Percentiles rank a stretch among this genome's conserved stretches.
These are phyloP conservation scores for Saccharomyces hybrid DNA, from an alignment of 1,139 yeast genomes.

Conservation along the genomic window DNA sequence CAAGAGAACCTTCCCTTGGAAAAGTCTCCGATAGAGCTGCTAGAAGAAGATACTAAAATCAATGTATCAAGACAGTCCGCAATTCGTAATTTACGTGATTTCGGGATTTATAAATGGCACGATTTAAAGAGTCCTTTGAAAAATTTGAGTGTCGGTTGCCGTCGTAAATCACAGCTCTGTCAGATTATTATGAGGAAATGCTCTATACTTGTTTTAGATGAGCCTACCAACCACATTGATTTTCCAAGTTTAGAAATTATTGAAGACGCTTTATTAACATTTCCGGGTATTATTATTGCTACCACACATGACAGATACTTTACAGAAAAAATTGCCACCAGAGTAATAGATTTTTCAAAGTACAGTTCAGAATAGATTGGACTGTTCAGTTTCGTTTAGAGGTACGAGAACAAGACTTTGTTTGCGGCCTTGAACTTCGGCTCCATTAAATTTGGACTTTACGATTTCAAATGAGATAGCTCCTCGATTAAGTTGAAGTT, in stretches of 20 bases:
- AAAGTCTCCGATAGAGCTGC: slow-evolving; percentile 11
- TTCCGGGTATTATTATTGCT: slow-evolving; percentile 15
- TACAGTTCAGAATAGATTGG: slow-evolving; percentile 6
- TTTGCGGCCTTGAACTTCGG: no score
- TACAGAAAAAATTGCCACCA: slow-evolving; percentile 13
- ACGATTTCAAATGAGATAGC: no score
- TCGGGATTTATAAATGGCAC: slow-evolving; percentile 14
- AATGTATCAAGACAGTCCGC: slow-evolving; percentile 12
- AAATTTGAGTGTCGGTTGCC: slow-evolving; percentile 13
- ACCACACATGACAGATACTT: slow-evolving; percentile 15
- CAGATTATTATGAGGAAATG: slow-evolving; percentile 14
- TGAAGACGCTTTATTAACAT: slow-evolving; percentile 11
- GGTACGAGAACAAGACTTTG: no score
- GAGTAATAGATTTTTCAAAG: slow-evolving; percentile 10
- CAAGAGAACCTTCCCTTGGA: slow-evolving; percentile 14
- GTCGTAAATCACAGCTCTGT: slow-evolving; percentile 15
- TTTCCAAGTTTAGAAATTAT: slow-evolving; percentile 13
- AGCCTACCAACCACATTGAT: slow-evolving; percentile 16
- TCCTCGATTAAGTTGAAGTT: no score
- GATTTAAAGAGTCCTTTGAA: slow-evolving; percentile 12
- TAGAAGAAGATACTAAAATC: slow-evolving; percentile 9
- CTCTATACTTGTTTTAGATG: slow-evolving; percentile 12
- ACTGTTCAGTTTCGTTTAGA: no score
- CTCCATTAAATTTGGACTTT: no score
- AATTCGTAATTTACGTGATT: slow-evolving; percentile 11